phyloP scores from a whole-genome alignment of 768 basidiomycete genomes.

The Mycena sanguinolenta region DNA sequence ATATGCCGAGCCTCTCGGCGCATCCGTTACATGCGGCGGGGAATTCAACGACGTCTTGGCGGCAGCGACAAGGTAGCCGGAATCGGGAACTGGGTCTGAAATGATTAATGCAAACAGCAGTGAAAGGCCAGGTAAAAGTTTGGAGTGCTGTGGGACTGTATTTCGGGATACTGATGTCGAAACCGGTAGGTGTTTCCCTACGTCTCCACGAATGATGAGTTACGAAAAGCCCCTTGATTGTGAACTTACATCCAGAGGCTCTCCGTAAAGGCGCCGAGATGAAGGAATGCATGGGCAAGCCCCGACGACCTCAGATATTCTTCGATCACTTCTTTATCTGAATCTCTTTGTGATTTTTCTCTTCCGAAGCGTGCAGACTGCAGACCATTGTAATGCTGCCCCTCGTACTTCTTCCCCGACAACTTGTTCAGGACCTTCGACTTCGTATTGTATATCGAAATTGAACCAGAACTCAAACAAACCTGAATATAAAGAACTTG shows the following conservation, averaged over 20 bases:
- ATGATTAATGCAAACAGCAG: too few relatives aligned
- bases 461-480: neutral
- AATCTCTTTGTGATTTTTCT: neutral
- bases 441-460: too few relatives aligned
- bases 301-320: conserved; percentile 38
- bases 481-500: conserved; percentile 41
- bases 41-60: too few relatives aligned
- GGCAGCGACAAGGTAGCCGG: too few relatives aligned
- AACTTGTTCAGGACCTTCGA: conserved; percentile 18
- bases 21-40: too few relatives aligned
- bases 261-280: conserved; percentile 22
- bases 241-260: conserved; percentile 16
- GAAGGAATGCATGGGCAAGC: conserved; percentile 22
- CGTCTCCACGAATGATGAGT: too few relatives aligned
- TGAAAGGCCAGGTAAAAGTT: conserved; percentile 20
- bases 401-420: conserved; percentile 15
- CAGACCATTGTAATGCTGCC: neutral
- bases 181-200: conserved; percentile 14
- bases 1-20: too few relatives aligned
- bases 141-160: neutral
- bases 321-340: conserved; percentile 35
- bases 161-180: neutral
- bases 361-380: too few relatives aligned
- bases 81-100: too few relatives aligned
- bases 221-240: too few relatives aligned